Evolutionary conservation across 2,329 filamentous ascomycete genomes (phyloP).

Genomic region (Pyrenochaeta sp.): DNA sequence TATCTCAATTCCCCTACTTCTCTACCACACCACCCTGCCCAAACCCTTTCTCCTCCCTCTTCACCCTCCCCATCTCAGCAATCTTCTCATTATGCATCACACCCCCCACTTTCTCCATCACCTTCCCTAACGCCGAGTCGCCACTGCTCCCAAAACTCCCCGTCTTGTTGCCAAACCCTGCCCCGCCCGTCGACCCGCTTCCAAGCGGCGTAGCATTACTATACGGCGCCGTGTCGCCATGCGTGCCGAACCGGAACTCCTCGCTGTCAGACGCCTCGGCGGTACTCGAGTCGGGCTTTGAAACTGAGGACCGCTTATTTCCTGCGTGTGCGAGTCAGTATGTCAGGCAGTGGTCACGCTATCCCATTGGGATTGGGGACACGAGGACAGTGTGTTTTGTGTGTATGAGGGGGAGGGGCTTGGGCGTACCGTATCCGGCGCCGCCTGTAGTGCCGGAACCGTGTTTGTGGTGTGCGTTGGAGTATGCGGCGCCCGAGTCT

Average conservation of each 20-base stretch:
- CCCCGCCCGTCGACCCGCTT: conserved; percentile 44
- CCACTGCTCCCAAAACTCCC: conserved; percentile 23
- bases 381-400: too few species aligned
- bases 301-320: conserved; percentile 42
- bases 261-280: conserved; percentile 6
- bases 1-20: too few species aligned
- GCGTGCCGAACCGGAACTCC: conserved; percentile 29
- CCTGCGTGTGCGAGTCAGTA: conserved; percentile 14
- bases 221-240: conserved; percentile 34
- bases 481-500: conserved; percentile 37
- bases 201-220: conserved; percentile 34
- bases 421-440: conserved; percentile 38
- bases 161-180: conserved; percentile 53
- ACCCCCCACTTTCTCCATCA: conserved; percentile 66
- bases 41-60: conserved; percentile 52
- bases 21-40: not conserved
- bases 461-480: conserved; percentile 36
- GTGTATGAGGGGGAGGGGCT: not conserved
- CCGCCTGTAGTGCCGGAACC: conserved; percentile 44
- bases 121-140: conserved; percentile 63
- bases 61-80: conserved; percentile 60
- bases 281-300: not conserved
- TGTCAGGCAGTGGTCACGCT: not conserved
- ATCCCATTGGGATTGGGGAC: too few species aligned
- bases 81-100: conserved; percentile 60